These are phyloP conservation scores for Hydrangea macrophylla DNA, from an alignment of 148 eudicot species.

Conservation along the genomic window DNA sequence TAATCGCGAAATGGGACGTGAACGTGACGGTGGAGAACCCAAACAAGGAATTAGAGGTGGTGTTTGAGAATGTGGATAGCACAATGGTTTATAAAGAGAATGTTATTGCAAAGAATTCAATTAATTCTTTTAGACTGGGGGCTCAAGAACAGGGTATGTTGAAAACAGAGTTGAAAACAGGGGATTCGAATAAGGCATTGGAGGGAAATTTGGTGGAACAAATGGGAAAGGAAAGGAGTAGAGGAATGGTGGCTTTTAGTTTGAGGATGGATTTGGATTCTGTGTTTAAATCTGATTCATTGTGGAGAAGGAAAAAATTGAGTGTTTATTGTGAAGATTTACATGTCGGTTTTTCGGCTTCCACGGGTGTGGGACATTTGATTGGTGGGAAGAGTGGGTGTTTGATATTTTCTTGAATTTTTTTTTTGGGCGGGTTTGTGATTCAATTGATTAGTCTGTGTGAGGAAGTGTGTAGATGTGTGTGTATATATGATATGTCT, in stretches of 20 bases:
- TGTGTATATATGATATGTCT: too few species aligned
- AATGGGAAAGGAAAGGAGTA: background rate
- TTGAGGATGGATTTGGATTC: background rate
- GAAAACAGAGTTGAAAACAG: background rate
- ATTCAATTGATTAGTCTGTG: too few species aligned
- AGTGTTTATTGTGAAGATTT: background rate
- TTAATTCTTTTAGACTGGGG: background rate
- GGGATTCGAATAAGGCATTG: background rate
- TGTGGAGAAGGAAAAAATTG: background rate
- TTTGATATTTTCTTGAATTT: too few species aligned
- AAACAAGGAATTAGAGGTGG: background rate
- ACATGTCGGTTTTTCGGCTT: background rate
- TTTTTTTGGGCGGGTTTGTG: too few species aligned
- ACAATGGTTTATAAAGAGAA: background rate
- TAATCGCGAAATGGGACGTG: background rate
- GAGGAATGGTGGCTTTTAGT: background rate
- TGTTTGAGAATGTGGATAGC: background rate
- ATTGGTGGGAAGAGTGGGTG: too few species aligned
- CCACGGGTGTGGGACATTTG: too few species aligned
- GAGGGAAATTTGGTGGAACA: background rate
- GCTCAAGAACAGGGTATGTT: background rate
- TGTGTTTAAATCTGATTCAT: background rate
- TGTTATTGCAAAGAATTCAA: background rate
- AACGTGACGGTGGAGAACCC: background rate
- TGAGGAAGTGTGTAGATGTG: too few species aligned